phyloP scores from a whole-genome alignment of 148 eudicot species.

The Heliosperma pusillum region DNA sequence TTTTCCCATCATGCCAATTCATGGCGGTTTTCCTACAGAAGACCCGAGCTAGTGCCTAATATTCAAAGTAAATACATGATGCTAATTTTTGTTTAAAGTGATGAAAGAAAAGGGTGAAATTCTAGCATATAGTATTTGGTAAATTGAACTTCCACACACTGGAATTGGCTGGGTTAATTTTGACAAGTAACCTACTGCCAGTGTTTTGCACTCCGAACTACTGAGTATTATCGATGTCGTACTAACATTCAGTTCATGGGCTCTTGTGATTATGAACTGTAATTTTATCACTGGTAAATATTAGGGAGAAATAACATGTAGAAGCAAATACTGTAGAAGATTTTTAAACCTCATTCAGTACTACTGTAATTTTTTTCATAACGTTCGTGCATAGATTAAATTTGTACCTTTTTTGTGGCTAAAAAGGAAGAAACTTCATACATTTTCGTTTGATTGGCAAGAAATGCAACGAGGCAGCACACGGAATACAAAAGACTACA shows the following conservation, averaged over 20 bases:
- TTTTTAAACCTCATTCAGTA: background rate
- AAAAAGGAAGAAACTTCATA: too few relatives aligned
- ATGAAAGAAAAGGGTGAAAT: background rate
- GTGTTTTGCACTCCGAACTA: too few relatives aligned
- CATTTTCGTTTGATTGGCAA: background rate
- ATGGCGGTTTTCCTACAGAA: background rate
- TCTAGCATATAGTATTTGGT: background rate
- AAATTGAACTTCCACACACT: background rate
- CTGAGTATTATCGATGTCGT: background rate
- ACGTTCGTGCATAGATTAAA: background rate
- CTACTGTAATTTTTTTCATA: background rate
- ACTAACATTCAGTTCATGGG: background rate
- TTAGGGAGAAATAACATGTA: background rate
- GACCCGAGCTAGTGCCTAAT: slow-evolving; percentile 5
- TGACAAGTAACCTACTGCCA: background rate
- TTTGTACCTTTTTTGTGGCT: too few relatives aligned
- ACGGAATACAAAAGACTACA: background rate
- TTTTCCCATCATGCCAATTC: background rate
- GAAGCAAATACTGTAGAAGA: background rate
- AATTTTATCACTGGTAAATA: background rate
- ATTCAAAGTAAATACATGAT: slow-evolving; percentile 3
- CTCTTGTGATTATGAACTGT: background rate
- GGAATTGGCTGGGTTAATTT: slow-evolving; percentile 4
- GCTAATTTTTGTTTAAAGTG: background rate
- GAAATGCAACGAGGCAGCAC: background rate